These are phyloP conservation scores for Hanseniaspora pseudoguilliermondii DNA, from an alignment of 805 yeast species.

Conservation along the genomic window DNA sequence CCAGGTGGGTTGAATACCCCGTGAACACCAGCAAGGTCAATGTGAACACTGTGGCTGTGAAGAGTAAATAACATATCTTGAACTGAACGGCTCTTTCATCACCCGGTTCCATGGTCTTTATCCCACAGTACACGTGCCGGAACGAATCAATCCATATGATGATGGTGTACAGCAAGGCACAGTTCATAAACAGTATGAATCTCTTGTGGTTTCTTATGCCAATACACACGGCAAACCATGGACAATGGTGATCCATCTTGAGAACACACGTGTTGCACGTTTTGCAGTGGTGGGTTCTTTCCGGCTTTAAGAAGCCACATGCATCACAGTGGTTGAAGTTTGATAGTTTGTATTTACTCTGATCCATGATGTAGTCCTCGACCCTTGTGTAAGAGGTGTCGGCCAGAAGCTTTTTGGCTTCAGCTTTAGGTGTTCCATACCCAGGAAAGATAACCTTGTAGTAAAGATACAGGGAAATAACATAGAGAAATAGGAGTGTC, in stretches of 20 bases:
- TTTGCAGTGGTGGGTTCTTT: slow-evolving; percentile 76
- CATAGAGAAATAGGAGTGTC: neutral
- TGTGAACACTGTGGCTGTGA: slow-evolving; percentile 41
- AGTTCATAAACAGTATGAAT: slow-evolving; percentile 60
- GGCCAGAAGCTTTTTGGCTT: neutral
- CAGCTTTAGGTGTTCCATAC: neutral
- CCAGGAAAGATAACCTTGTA: neutral
- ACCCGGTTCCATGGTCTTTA: slow-evolving; percentile 33
- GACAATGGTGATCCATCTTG: slow-evolving; percentile 89
- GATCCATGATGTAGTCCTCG: neutral
- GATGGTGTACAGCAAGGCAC: slow-evolving; percentile 37
- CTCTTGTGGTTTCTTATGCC: slow-evolving; percentile 72
- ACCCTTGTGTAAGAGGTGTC: neutral
- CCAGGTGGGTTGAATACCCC: slow-evolving; percentile 44
- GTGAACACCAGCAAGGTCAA: slow-evolving; percentile 48
- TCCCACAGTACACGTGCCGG: neutral
- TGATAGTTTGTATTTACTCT: neutral
- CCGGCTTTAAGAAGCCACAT: slow-evolving; percentile 49
- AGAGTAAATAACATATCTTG: slow-evolving; percentile 46
- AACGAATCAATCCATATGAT: slow-evolving; percentile 26
- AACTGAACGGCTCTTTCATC: slow-evolving; percentile 35
- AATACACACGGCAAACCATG: slow-evolving; percentile 85
- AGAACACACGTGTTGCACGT: slow-evolving; percentile 56
- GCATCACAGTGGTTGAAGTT: slow-evolving; percentile 2
- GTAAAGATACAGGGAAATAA: neutral